Evolutionary conservation across 768 basidiomycete species (phyloP).

Genomic region (Hortiboletus campestris): DNA sequence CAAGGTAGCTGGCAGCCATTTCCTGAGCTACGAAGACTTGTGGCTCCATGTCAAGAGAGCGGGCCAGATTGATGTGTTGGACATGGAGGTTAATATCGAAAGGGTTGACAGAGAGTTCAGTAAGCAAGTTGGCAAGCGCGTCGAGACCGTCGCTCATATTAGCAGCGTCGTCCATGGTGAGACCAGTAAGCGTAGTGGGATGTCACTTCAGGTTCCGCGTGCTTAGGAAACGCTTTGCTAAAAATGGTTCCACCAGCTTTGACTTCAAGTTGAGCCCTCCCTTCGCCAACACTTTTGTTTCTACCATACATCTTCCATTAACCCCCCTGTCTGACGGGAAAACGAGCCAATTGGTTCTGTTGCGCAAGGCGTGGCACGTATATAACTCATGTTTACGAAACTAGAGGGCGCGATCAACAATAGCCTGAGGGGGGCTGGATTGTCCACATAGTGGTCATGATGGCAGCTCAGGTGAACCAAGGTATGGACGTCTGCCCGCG

Average conservation of each 20-base stretch:
- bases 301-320: background rate
- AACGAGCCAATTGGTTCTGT: background rate
- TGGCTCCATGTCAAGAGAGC: conserved; percentile 53
- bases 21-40: conserved; percentile 63
- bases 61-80: conserved; percentile 63
- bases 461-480: background rate
- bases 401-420: background rate
- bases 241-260: conserved; percentile 3
- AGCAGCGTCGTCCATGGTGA: conserved; percentile 49
- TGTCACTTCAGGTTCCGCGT: background rate
- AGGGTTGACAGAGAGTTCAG: conserved; percentile 54
- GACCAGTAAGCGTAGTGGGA: background rate
- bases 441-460: background rate
- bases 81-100: conserved; percentile 63
- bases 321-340: background rate
- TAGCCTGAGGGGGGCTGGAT: no score
- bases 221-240: background rate
- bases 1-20: conserved; percentile 60
- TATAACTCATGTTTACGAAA: background rate
- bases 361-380: background rate
- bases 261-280: background rate
- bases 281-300: no score
- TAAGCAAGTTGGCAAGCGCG: conserved; percentile 59
- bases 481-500: no score
- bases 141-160: conserved; percentile 48